phyloP scores from a whole-genome alignment of 2,329 filamentous ascomycete species.

The Alternaria sp. region DNA sequence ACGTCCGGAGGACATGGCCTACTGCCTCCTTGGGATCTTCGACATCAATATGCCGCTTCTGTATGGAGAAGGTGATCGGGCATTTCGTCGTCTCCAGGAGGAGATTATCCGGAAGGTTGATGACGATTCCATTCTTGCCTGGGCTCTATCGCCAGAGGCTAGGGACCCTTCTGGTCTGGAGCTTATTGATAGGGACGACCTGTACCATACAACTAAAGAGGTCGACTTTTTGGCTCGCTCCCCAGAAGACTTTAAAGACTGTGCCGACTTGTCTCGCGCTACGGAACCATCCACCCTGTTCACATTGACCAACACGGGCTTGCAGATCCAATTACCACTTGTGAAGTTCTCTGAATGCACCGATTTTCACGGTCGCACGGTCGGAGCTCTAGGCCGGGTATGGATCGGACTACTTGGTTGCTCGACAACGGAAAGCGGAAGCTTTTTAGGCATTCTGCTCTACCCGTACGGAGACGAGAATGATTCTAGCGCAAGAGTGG shows the following conservation, averaged over 20 bases:
- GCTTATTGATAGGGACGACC: too few species aligned
- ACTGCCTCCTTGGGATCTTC: conserved; percentile 42
- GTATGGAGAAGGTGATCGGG: conserved; percentile 38
- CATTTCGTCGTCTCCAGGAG: conserved; percentile 29
- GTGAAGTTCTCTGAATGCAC: neutral
- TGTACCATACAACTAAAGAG: too few species aligned
- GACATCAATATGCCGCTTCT: conserved; percentile 37
- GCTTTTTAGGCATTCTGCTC: neutral
- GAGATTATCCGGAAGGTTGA: conserved; percentile 23
- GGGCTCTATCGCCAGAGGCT: neutral
- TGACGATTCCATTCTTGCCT: conserved; percentile 24
- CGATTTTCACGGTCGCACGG: neutral
- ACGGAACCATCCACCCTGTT: neutral
- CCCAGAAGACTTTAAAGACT: neutral
- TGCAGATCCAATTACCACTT: neutral
- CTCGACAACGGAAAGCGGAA: neutral
- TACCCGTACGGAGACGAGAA: rapidly evolving
- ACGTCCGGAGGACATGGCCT: conserved; percentile 35
- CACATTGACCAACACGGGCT: neutral
- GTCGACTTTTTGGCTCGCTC: neutral
- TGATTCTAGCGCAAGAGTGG: too few species aligned
- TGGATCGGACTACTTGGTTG: neutral
- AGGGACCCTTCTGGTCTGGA: neutral
- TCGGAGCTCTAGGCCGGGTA: too few species aligned
- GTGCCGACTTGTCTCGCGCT: neutral